Conservation (phyloP, 805 yeast species). For the Saccharomycopsis oosterbeekiorum region DNA sequence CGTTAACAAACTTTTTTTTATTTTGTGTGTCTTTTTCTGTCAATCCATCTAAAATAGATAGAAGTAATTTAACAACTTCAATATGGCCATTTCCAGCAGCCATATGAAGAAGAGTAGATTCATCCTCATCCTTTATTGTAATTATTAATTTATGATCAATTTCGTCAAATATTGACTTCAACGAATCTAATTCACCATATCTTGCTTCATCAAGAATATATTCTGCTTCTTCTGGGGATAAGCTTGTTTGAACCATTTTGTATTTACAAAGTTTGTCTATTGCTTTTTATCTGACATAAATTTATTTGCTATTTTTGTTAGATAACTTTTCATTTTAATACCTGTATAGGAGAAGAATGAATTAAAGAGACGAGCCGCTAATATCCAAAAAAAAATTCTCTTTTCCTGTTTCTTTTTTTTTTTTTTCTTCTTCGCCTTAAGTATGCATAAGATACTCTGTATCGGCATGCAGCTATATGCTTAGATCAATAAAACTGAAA, state of each 20-base stretch:
- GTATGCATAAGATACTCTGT: too few relatives aligned
- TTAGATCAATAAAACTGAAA: too few relatives aligned
- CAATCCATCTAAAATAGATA: conserved; percentile 35
- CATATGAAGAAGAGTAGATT: conserved; percentile 81
- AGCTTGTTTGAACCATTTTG: conserved; percentile 21
- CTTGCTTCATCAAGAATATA: conserved; percentile 77
- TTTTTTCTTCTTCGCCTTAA: too few relatives aligned
- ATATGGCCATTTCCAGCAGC: conserved; percentile 92
- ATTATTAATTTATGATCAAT: conserved; percentile 36
- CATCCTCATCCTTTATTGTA: conserved; percentile 48
- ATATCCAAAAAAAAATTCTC: too few relatives aligned
- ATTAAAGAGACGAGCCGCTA: too few relatives aligned
- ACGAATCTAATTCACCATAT: conserved; percentile 72
- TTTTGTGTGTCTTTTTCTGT: conserved; percentile 25
- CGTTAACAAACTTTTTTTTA: conserved; percentile 37
- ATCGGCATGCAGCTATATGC: too few relatives aligned
- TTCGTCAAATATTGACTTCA: conserved; percentile 57
- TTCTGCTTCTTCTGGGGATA: conserved; percentile 70
- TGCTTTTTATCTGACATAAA: too few relatives aligned
- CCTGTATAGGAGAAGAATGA: too few relatives aligned
- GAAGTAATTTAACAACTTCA: conserved; percentile 52
- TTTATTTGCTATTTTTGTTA: too few relatives aligned
- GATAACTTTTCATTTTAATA: too few relatives aligned
- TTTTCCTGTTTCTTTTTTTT: too few relatives aligned
- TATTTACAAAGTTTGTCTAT: not conserved